Conservation (phyloP, 345 rosid genomes). For the Hirschfeldia incana region DNA sequence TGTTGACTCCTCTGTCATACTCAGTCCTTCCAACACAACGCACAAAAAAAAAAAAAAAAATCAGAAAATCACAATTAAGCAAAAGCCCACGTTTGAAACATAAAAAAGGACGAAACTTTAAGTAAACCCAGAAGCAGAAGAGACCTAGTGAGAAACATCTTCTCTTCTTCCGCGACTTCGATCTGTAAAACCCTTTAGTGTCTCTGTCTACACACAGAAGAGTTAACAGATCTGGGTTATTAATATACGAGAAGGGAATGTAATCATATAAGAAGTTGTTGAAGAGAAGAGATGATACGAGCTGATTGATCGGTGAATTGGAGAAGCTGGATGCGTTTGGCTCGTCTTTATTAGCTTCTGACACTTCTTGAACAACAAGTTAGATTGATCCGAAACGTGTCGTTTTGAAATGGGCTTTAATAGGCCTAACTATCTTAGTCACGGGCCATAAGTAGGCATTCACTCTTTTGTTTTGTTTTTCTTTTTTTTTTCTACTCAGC, state of each 20-base stretch:
- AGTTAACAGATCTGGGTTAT: not conserved
- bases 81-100: conserved; percentile 2
- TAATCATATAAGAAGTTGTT: not conserved
- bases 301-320: conserved; percentile 11
- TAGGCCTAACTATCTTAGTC: not conserved
- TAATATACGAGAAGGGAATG: not conserved
- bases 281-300: not conserved
- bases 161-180: conserved; percentile 30
- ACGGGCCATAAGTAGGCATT: not conserved
- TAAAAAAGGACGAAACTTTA: not conserved
- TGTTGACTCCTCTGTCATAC: conserved; percentile 98
- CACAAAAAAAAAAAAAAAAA: conserved; percentile 5
- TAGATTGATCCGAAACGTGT: conserved; percentile 25
- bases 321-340: not conserved
- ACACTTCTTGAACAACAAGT: conserved; percentile 39
- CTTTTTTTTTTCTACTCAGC: too few relatives aligned
- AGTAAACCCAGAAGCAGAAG: conserved; percentile 19
- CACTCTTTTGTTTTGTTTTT: too few relatives aligned
- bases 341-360: not conserved
- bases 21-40: conserved; percentile 96
- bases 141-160: conserved; percentile 76
- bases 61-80: not conserved
- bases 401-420: conserved; percentile 25
- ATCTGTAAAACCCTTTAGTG: conserved; percentile 33
- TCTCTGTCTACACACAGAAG: conserved; percentile 5